phyloP scores from a whole-genome alignment of 2,329 filamentous ascomycete genomes.

The Acephala macrosclerotiorum region DNA sequence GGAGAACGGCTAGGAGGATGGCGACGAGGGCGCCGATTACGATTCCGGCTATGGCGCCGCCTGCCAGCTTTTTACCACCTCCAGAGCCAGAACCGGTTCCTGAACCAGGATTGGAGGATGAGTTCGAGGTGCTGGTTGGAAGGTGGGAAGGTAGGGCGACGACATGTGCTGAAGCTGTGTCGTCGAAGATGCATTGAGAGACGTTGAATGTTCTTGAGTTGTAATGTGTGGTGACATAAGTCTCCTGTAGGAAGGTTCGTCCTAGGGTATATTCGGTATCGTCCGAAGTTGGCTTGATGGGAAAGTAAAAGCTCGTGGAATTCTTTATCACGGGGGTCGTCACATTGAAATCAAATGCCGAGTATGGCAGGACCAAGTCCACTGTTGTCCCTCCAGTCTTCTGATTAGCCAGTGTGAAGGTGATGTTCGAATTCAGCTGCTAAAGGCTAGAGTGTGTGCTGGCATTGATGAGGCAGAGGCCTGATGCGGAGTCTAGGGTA shows the following conservation, averaged over 20 bases:
- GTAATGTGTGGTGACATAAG: slow-evolving; percentile 41
- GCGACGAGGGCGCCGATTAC: slow-evolving; percentile 28
- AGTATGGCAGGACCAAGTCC: slow-evolving; percentile 40
- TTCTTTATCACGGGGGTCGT: slow-evolving; percentile 30
- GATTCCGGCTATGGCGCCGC: slow-evolving; percentile 35
- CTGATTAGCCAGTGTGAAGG: slow-evolving; percentile 39
- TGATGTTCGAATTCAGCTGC: slow-evolving; percentile 41
- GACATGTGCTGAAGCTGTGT: slow-evolving; percentile 18
- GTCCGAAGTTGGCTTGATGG: slow-evolving; percentile 34
- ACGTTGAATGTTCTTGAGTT: slow-evolving; percentile 41
- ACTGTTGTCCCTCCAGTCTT: slow-evolving; percentile 31
- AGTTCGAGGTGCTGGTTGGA: slow-evolving; percentile 14
- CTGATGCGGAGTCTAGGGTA: slow-evolving; percentile 37
- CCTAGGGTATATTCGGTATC: slow-evolving; percentile 38
- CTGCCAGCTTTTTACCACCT: slow-evolving; percentile 13
- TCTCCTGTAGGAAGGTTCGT: slow-evolving; percentile 42
- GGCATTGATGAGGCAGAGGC: slow-evolving; percentile 44
- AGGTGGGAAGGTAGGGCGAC: slow-evolving; percentile 30
- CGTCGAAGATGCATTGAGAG: slow-evolving; percentile 36
- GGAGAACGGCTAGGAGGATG: slow-evolving; percentile 21
- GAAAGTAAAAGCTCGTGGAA: slow-evolving; percentile 39
- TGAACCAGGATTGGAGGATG: background rate
- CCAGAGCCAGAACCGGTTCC: background rate
- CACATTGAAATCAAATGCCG: slow-evolving; percentile 38
- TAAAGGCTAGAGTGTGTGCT: slow-evolving; percentile 38